phyloP scores from a whole-genome alignment of 2,329 filamentous ascomycete genomes.

The Coniochaeta ligniaria region DNA sequence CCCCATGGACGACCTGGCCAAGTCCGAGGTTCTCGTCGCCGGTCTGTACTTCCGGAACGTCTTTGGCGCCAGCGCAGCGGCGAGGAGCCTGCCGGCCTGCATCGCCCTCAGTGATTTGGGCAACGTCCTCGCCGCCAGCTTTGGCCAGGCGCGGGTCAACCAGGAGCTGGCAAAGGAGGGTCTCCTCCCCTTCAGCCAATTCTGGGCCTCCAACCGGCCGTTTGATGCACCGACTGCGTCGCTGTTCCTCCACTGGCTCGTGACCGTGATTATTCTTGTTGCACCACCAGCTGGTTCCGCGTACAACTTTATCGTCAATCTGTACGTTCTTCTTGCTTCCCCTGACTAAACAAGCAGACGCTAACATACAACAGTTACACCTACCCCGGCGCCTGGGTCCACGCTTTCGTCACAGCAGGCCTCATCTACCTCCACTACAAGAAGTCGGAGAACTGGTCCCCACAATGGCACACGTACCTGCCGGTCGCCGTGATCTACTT shows the following conservation, averaged over 20 bases:
- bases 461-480: constrained; percentile 42
- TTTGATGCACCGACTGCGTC: constrained; percentile 54
- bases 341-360: background rate
- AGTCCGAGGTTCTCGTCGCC: constrained; percentile 56
- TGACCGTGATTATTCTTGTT: constrained; percentile 57
- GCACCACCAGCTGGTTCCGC: constrained; percentile 61
- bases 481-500: constrained; percentile 41
- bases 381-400: constrained; percentile 47
- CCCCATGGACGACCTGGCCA: constrained; percentile 48
- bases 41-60: constrained; percentile 55
- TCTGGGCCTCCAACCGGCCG: constrained; percentile 63
- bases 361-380: constrained; percentile 25
- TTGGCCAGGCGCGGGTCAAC: constrained; percentile 50
- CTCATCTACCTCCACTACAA: constrained; percentile 44
- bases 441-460: constrained; percentile 44
- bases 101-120: constrained; percentile 55
- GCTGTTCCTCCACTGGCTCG: constrained; percentile 58
- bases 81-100: constrained; percentile 42
- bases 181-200: constrained; percentile 54
- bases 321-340: constrained; percentile 24
- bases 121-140: constrained; percentile 55
- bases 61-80: constrained; percentile 47
- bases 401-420: constrained; percentile 41
- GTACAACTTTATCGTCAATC: constrained; percentile 59
- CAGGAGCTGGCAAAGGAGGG: constrained; percentile 66